Evolutionary conservation across 106 monocot genomes (phyloP), one percentile per base, ranked within the genome.

Genomic region (Dendrobium huoshanense): DNA sequence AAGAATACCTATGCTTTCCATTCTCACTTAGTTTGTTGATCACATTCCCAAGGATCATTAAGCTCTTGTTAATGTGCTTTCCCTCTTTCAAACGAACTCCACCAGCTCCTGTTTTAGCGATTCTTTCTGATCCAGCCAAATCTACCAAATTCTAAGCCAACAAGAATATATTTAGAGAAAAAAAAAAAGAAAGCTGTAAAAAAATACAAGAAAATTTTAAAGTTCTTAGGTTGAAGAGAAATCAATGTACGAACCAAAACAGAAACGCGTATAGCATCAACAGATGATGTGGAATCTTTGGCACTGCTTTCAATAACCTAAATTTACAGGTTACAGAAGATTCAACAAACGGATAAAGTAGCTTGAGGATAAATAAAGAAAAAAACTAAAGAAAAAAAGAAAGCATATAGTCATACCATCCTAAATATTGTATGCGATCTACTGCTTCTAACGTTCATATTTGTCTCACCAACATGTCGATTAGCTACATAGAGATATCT

Each of bases 391-490:
- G 27, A 51, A 70, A 33, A 61, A 68, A 40, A 1, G 7, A 27
- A 65, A 48, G 9, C 45, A 79, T 17, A 61, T 70, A 49, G 33
- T 68, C 29, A 41, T 91, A 98, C 98, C 98, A 98, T 98, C 79
- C 98, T 92, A 78, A 98, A 98, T 78, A 98, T 98, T 10, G 92
- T 91, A 75, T 98, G 98, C 73, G 98, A 98, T 83, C 98, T 86
- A 72, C 98, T 98, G 81, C 98, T 98, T 33, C 95, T 79, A 27
- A 82, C 81, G 81, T 95, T 98, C 94, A 95, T 95, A 64, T 98
- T 98, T 80, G 95, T 95, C 84, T 93, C 92, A 9, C 95, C 98
- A 93, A 98, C 91, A 79, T 93, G 98, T 18, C 95, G 89, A 83
- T 98, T 98, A 67, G 80, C 98, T 98, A 75, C 61, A 81, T 75